Evolutionary conservation across 495 filamentous ascomycete genomes (phyloP).

Genomic region (Aspergillus sparsus): DNA sequence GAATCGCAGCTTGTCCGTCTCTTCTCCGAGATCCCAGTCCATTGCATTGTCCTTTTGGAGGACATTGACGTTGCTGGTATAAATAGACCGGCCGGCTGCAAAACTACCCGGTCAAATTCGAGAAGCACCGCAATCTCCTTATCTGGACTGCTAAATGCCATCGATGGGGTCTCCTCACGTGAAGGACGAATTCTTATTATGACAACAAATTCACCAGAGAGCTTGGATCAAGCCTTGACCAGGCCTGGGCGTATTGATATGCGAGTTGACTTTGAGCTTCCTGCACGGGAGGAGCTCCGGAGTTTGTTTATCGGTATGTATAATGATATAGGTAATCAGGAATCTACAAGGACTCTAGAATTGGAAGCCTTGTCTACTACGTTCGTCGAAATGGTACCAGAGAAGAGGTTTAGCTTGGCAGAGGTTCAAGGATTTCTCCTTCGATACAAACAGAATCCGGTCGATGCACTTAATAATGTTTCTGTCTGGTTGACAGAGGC

Average conservation of each 20-base stretch:
- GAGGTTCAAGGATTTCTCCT: conserved; percentile 69
- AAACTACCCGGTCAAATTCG: neutral
- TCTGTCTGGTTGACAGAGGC: conserved; percentile 45
- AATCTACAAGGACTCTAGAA: neutral
- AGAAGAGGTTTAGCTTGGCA: conserved; percentile 60
- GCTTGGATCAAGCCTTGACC: conserved; percentile 72
- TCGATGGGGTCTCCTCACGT: conserved; percentile 79
- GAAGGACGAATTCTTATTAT: conserved; percentile 81
- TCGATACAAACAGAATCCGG: conserved; percentile 44
- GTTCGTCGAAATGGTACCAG: conserved; percentile 61
- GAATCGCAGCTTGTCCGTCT: conserved; percentile 48
- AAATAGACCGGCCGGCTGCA: conserved; percentile 8
- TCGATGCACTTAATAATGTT: conserved; percentile 54
- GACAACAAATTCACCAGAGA: conserved; percentile 77
- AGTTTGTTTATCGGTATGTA: conserved; percentile 71
- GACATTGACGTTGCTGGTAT: conserved; percentile 58
- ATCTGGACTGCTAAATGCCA: conserved; percentile 76
- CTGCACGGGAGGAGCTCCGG: conserved; percentile 56
- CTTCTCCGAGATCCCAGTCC: conserved; percentile 59
- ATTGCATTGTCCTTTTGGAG: conserved; percentile 66
- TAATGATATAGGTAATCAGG: conserved; percentile 6
- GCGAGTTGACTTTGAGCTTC: conserved; percentile 64
- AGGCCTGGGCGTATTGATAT: conserved; percentile 76
- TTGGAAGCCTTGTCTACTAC: conserved; percentile 36
- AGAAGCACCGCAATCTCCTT: conserved; percentile 46